Evolutionary conservation across 202 grass and related monocot genomes (phyloP).

Genomic region (Cymbopogon flexuosus): DNA sequence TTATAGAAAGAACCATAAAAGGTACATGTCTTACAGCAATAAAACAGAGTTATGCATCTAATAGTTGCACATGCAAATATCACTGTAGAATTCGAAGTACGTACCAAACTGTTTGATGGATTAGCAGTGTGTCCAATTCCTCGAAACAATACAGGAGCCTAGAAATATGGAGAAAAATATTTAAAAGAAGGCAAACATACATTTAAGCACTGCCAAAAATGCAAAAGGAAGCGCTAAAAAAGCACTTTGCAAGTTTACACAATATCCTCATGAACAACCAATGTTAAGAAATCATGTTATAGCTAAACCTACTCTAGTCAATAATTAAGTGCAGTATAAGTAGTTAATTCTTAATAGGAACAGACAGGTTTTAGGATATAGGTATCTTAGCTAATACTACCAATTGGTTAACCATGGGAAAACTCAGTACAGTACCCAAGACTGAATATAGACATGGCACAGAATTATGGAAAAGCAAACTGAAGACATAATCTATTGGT

Average conservation of each 20-base stretch:
- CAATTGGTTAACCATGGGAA: not conserved
- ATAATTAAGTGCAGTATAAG: not conserved
- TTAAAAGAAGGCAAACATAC: not conserved
- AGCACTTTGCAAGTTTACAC: not conserved
- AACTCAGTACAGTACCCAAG: not conserved
- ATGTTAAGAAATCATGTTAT: slow-evolving; percentile 4
- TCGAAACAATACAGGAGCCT: slow-evolving; percentile 85
- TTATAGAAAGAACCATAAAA: not conserved
- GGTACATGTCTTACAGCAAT: not conserved
- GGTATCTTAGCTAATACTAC: not conserved
- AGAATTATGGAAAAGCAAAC: not conserved
- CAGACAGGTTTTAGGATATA: not conserved
- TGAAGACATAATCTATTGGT: not conserved
- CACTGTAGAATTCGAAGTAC: slow-evolving; percentile 20
- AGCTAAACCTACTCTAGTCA: not conserved
- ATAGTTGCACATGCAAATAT: not conserved
- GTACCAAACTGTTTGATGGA: slow-evolving; percentile 82
- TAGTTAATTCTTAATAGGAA: not conserved
- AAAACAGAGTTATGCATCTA: not conserved
- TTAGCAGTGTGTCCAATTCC: slow-evolving; percentile 75
- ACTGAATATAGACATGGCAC: not conserved
- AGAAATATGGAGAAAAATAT: slow-evolving; percentile 4
- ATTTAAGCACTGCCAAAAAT: not conserved
- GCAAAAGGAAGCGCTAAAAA: not conserved
- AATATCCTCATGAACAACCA: not conserved